Conservation (phyloP, 352 stramenopile species). For the Globisporangium echinulatum region DNA sequence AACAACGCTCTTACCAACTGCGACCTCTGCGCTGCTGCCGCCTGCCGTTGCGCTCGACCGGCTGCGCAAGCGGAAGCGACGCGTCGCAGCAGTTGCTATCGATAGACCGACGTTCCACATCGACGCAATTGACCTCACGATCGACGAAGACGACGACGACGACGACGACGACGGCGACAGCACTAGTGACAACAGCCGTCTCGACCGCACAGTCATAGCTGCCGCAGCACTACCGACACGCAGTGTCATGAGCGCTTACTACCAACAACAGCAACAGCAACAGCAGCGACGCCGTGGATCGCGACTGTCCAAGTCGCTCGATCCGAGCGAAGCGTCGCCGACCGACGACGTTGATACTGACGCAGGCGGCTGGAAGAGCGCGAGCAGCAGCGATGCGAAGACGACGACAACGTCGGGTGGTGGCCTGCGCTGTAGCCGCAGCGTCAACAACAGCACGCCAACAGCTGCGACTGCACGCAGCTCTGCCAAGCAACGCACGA, state of each 20-base stretch:
- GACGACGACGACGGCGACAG: not conserved
- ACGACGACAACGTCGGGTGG: not conserved
- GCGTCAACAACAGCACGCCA: conserved; percentile 15
- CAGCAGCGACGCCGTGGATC: not conserved
- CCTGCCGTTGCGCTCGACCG: conserved; percentile 7
- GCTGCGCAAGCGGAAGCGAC: conserved; percentile 33
- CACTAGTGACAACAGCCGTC: not conserved
- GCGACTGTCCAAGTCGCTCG: conserved; percentile 4
- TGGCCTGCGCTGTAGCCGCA: conserved; percentile 13
- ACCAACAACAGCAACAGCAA: conserved; percentile 3
- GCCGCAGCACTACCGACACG: not conserved
- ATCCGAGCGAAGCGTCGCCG: conserved; percentile 9
- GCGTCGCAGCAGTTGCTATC: conserved; percentile 22
- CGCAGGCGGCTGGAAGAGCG: conserved; percentile 9
- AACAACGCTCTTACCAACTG: not conserved
- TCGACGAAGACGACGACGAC: conserved; percentile 12
- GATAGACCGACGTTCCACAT: conserved; percentile 17
- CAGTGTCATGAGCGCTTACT: conserved; percentile 7
- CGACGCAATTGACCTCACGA: conserved; percentile 16
- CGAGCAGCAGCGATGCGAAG: conserved; percentile 12
- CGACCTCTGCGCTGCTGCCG: not conserved
- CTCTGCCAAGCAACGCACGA: not conserved
- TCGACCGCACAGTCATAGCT: not conserved
- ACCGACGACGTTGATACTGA: not conserved
- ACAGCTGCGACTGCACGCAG: not conserved